phyloP scores from a whole-genome alignment of 164 flowering plant genomes.

The Tinospora cordifolia region DNA sequence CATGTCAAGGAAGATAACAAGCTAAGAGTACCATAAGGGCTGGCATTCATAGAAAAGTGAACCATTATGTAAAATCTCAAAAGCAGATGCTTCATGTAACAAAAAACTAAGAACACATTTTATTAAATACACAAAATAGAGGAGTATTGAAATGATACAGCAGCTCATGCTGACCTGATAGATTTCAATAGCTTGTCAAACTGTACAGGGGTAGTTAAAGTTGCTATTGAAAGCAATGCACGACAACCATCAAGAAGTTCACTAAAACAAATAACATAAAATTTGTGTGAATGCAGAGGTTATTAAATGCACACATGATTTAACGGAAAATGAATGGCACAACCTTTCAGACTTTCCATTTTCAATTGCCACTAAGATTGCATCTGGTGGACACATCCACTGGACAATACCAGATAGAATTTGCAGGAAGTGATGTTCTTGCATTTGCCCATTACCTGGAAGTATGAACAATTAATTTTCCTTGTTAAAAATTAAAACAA shows the following conservation, averaged over 20 bases:
- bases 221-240: conserved; percentile 69
- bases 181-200: conserved; percentile 83
- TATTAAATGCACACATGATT: background rate
- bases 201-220: conserved; percentile 52
- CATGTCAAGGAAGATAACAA: conserved; percentile 68
- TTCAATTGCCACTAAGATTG: conserved; percentile 48
- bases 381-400: conserved; percentile 88
- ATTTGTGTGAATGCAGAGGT: background rate
- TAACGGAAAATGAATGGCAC: conserved; percentile 9
- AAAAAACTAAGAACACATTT: background rate
- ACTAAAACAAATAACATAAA: conserved; percentile 36
- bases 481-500: no score
- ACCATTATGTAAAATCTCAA: background rate
- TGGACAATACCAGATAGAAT: conserved; percentile 63
- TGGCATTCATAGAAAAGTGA: conserved; percentile 24
- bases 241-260: conserved; percentile 99
- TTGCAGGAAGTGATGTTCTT: conserved; percentile 65
- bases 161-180: conserved; percentile 40
- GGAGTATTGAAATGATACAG: background rate
- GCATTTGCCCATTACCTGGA: conserved; percentile 56
- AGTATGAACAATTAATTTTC: conserved; percentile 5
- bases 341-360: conserved; percentile 92
- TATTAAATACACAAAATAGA: background rate
- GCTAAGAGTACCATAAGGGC: conserved; percentile 78
- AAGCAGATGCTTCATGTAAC: background rate